Conservation (phyloP, 495 filamentous ascomycete genomes). For the Geoglossum glabrum region DNA sequence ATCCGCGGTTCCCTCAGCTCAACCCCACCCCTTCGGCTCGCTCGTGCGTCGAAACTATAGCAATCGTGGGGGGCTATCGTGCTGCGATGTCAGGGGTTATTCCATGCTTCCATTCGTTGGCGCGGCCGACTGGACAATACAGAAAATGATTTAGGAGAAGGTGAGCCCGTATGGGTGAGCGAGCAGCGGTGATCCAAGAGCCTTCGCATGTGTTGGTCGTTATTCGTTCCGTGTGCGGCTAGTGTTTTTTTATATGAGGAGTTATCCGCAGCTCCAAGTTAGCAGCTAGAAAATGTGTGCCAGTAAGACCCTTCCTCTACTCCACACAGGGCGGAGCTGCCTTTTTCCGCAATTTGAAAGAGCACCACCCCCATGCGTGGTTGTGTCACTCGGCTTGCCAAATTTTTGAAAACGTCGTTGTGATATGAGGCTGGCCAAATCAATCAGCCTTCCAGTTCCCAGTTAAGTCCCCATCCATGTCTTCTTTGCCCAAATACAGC, state of each 20-base stretch:
- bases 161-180: neutral
- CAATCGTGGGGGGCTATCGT: neutral
- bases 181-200: neutral
- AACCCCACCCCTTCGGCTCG: neutral
- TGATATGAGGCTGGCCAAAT: slow-evolving; percentile 10
- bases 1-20: neutral
- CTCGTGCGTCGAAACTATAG: neutral
- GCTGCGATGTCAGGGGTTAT: neutral
- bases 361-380: neutral
- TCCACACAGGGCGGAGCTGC: neutral
- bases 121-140: neutral
- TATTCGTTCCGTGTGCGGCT: neutral
- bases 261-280: neutral
- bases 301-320: neutral
- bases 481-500: slow-evolving; percentile 60
- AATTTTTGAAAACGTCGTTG: neutral
- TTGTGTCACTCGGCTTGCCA: neutral
- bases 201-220: neutral
- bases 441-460: slow-evolving; percentile 90
- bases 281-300: neutral
- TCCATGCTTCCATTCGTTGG: neutral
- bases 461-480: slow-evolving; percentile 44
- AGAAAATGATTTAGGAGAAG: neutral
- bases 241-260: neutral
- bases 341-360: neutral